Evolutionary conservation across 179 eudicot species (phyloP), one percentile per base, ranked within the genome.

Genomic region (Heliamphora pulchella): DNA sequence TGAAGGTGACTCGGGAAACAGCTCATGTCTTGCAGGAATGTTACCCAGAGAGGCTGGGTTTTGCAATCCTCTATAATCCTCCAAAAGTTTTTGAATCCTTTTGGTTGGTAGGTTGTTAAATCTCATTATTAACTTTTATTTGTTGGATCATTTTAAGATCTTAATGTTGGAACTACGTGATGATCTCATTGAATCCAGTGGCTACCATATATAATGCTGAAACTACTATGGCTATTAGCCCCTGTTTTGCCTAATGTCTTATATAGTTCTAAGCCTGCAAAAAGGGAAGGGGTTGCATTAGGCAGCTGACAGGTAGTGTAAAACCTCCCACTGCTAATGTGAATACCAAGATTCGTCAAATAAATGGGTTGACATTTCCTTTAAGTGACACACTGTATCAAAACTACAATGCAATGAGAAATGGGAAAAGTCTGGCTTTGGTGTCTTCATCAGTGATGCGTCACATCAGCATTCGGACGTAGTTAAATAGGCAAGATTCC

Each of bases 21-120:
- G 89, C 93, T 63, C 90, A 83, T 79, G 77, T 94, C 18, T 85
- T 94, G 86, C 98, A 94, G 84, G 87, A 89, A 70, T 89, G 81
- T 73, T 94, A 94, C 79, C 98, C 98, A 13, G 96, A 94, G 89
- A 94, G 97, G 85, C 92, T 94, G 66, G 96, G 77, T 18, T 61
- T 91, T 44, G 94, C 94, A 71, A 83, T 92, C 72, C 90, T 91
- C 61, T 91, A 92, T 79, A 89, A 92, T 81, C 93, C 98, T 54
- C 97, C 97, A 0, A 90, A 93, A 85, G 81, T 91, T 73, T 94
- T 91, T 64, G 93, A 94, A 81, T 82, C 97, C 47, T 92, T 88
- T 75, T 89, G 89, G 90, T 84, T 58, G 79, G 90, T 83, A 71
- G 31, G 78, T 22, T 44, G 22, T 8, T 31, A 31, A 31, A 31